Percentiles rank a stretch among this genome's conserved stretches.
These are phyloP conservation scores for Trypanosoma theileri DNA, from an alignment of 208 protist species.

Conservation along the genomic window DNA sequence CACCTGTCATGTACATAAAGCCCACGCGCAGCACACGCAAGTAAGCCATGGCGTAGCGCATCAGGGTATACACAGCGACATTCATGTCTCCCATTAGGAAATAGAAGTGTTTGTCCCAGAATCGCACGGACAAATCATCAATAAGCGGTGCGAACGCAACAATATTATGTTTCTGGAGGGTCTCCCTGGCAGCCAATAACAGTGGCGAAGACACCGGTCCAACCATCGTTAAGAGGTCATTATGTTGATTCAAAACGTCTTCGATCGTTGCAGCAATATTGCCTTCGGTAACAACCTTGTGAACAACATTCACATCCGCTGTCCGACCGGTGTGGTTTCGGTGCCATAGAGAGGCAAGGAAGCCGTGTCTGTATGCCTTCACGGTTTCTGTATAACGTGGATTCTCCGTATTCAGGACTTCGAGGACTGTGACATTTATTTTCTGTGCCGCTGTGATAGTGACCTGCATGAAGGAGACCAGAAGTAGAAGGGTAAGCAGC, in stretches of 20 bases:
- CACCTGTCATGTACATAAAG: conserved; percentile 54
- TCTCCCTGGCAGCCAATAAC: background rate
- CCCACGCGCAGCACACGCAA: conserved; percentile 20
- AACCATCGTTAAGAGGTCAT: conserved; percentile 3
- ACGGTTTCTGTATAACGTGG: background rate
- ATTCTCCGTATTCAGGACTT: background rate
- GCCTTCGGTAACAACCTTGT: background rate
- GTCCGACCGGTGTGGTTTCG: background rate
- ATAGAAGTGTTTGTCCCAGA: conserved; percentile 32
- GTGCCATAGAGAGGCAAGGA: conserved; percentile 2
- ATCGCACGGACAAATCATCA: conserved; percentile 8
- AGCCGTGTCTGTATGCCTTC: conserved; percentile 3
- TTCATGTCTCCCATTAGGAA: conserved; percentile 20
- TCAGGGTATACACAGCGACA: conserved; percentile 7
- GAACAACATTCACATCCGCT: conserved; percentile 1
- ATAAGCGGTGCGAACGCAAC: conserved; percentile 34
- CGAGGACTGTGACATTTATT: conserved; percentile 12
- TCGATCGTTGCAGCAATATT: conserved; percentile 6
- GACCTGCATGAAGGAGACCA: background rate
- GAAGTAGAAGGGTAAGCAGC: background rate
- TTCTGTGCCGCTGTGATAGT: background rate
- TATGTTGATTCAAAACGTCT: background rate
- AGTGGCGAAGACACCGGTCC: background rate
- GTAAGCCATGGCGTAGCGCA: conserved; percentile 15
- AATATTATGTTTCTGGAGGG: conserved; percentile 13